Percentiles rank a stretch among this genome's conserved stretches.
These are phyloP conservation scores for Syzygium oleosum DNA, from an alignment of 345 rosid genomes.

Conservation along the genomic window DNA sequence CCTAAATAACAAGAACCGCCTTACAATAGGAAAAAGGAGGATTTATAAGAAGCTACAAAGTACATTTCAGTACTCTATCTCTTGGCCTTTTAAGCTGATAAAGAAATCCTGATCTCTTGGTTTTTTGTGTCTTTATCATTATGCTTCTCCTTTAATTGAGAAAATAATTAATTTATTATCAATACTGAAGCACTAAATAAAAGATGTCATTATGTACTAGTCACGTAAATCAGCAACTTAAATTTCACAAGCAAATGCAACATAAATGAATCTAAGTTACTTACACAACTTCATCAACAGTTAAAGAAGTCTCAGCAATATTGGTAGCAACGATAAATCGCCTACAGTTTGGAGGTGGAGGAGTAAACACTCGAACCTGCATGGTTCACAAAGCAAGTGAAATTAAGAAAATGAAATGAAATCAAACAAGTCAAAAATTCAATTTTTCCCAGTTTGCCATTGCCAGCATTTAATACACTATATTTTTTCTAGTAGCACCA, in stretches of 20 bases:
- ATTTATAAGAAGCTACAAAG: background rate
- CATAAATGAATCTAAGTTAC: slow-evolving; percentile 8
- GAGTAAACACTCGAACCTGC: slow-evolving; percentile 92
- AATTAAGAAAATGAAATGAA: background rate
- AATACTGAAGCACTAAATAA: background rate
- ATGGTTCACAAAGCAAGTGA: background rate
- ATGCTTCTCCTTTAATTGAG: background rate
- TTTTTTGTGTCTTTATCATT: background rate
- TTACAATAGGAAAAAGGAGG: background rate
- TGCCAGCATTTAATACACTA: background rate
- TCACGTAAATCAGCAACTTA: background rate
- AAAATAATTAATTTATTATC: background rate
- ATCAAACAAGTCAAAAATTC: background rate
- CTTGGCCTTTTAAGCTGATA: background rate
- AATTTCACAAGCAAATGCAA: background rate
- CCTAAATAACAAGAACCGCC: background rate
- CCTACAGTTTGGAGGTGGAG: slow-evolving; percentile 93
- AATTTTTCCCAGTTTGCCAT: background rate
- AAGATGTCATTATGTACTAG: no score
- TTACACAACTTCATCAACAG: slow-evolving; percentile 99
- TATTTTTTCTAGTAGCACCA: background rate
- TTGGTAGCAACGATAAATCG: slow-evolving; percentile 90
- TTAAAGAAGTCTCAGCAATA: slow-evolving; percentile 96
- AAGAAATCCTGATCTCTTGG: background rate
- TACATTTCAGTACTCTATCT: background rate